A percentile compares a stretch with the other conserved stretches of the same genome.
Conservation (phyloP, 2,329 filamentous ascomycete genomes). For the Bertia moriformis region DNA sequence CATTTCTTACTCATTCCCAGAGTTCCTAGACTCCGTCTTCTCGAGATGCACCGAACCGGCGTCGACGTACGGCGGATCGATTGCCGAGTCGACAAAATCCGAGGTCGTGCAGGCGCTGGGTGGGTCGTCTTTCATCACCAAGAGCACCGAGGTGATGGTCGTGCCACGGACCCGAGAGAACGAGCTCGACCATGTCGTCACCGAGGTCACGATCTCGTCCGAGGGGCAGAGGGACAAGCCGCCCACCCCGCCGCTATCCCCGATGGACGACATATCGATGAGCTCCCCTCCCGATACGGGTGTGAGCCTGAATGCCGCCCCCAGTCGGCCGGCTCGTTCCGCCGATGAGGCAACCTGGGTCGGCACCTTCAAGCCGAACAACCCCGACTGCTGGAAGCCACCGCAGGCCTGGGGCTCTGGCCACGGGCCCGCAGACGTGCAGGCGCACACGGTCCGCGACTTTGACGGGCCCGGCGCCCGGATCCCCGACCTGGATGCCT, state of each 20-base stretch:
- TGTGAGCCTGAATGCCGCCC: too few relatives aligned
- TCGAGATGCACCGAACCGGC: conserved; percentile 27
- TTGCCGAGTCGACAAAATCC: conserved; percentile 13
- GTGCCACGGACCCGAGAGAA: conserved; percentile 16
- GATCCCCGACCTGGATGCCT: conserved; percentile 6
- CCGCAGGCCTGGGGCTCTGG: conserved; percentile 26
- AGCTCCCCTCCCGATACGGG: too few relatives aligned
- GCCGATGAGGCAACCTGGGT: not conserved
- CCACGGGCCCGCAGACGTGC: conserved; percentile 6
- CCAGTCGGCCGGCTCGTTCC: not conserved
- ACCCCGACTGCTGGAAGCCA: conserved; percentile 27
- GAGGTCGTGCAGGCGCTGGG: conserved; percentile 23
- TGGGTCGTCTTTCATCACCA: conserved; percentile 24
- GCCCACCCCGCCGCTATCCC: conserved; percentile 12
- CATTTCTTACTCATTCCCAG: too few relatives aligned
- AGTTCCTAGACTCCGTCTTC: conserved; percentile 22
- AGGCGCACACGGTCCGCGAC: conserved; percentile 11
- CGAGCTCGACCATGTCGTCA: conserved; percentile 16
- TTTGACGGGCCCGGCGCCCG: conserved; percentile 5
- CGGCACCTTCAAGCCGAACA: conserved; percentile 5
- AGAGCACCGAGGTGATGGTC: conserved; percentile 20
- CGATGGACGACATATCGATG: too few relatives aligned
- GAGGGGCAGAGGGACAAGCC: conserved; percentile 11
- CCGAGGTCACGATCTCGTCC: conserved; percentile 20
- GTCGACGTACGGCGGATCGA: conserved; percentile 16